Evolutionary conservation across 805 yeast genomes (phyloP), one percentile per base, ranked within the genome.

Genomic region (Candida alai): DNA sequence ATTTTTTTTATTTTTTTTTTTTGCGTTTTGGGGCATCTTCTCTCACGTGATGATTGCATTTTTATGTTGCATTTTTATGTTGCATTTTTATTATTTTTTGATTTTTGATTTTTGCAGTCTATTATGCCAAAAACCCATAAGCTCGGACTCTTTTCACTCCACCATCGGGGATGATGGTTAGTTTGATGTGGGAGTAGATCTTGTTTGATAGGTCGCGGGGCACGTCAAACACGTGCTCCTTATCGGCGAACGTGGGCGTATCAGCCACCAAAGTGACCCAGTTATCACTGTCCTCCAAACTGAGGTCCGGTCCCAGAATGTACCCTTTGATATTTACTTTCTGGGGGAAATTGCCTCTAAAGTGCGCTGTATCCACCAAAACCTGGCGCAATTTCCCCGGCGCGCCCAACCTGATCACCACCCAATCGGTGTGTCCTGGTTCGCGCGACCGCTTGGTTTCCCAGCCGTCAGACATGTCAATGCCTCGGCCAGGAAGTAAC

Each of bases 381-480:
- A 89, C 60, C 38, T 73, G 66, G 17, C 70, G 62, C 35, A 87
- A 68, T 11, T 68, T 68, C 3, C 86, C 68, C 28, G 56, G 51
- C 21, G 80, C 76, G 13, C 96, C 97, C 34, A 90, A 72, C 47
- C 81, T 76, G 39, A 90, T 74, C 34, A 86, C 74, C 2, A 78
- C 96, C 96, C 96, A 90, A 66, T 90, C 98, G 24, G 75, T 78
- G 56, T 90, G 97, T 28, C 85, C 88, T 4, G 79, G 75, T 9
- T 65, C 68, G 56, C 97, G 74, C 2, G 96, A 87, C 56, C 98
- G 77, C 49, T 76, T 77, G 16, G 98, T 90, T 58, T 90, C 98
- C 98, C 98, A 90, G 10, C 98, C 98, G 54, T 93, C 97, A 32
- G 93, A 78, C 97, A 90, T 90, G 59, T 90, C 96, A 49, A 73